Evolutionary conservation across 2,329 filamentous ascomycete species (phyloP).

Genomic region (Zymoseptoria tritici): DNA sequence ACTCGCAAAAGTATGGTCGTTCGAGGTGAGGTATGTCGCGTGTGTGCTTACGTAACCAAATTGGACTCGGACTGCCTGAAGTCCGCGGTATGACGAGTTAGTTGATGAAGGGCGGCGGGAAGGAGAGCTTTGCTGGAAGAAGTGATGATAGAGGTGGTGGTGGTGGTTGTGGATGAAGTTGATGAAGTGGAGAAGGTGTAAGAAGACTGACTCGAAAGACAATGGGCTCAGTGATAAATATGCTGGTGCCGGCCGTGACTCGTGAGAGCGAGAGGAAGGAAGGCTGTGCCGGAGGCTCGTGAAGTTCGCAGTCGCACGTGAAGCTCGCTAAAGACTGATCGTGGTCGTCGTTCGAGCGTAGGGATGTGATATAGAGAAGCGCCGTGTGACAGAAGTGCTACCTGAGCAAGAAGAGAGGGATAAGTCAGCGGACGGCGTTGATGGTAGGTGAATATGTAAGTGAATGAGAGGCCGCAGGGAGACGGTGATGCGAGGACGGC

Average conservation of each 20-base stretch:
- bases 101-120: neutral
- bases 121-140: neutral
- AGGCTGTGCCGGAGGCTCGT: conserved; percentile 17
- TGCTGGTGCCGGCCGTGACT: conserved; percentile 28
- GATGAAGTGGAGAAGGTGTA: conserved; percentile 1
- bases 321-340: conserved; percentile 1
- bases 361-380: neutral
- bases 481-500: neutral
- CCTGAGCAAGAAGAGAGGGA: neutral
- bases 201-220: conserved; percentile 20
- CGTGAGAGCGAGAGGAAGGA: conserved; percentile 15
- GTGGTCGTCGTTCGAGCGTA: conserved; percentile 3
- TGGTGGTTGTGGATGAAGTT: neutral
- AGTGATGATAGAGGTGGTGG: neutral
- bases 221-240: conserved; percentile 18
- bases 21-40: conserved; percentile 15
- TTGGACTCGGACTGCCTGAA: neutral
- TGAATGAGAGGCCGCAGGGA: neutral
- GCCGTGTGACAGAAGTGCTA: neutral
- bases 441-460: neutral
- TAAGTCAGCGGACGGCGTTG: neutral
- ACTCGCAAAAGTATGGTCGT: neutral
- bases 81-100: neutral
- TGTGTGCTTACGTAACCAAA: conserved; percentile 15
- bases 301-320: conserved; percentile 4